Evolutionary conservation across 805 yeast species (phyloP), one percentile per base, ranked within the genome.

Genomic region (Scheffersomyces ergatensis): DNA sequence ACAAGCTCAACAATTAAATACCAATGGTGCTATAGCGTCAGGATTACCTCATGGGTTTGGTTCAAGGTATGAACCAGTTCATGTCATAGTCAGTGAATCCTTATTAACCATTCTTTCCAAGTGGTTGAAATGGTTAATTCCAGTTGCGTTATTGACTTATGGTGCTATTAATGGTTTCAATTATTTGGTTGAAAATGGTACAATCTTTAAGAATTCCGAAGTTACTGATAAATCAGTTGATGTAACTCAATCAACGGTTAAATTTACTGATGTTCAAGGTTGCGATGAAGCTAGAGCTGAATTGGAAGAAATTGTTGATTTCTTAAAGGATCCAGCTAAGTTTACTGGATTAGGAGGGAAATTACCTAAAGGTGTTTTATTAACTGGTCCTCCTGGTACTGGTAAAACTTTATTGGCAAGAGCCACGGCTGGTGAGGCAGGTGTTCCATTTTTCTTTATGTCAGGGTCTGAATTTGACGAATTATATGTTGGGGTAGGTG

Each of bases 361-460:
- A 63, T 74, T 93, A 54, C 98, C 99, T 43, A 93, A 92, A 62
- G 99, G 99, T 73, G 96, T 93, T 5, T 70, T 93, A 44, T 73
- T 92, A 49, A 93, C 98, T 11, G 99, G 99, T 34, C 99, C 99
- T 29, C 99, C 99, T 32, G 99, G 99, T 67, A 92, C 99, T 5
- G 99, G 99, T 78, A 92, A 93, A 63, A 93, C 99, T 1, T 72
- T 92, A 50, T 77, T 93, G 48, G 98, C 98, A 0, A 81, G 98
- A 54, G 98, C 99, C 21, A 95, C 97, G 23, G 99, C 99, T 6
- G 98, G 98, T 48, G 98, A 92, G 66, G 98, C 99, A 5, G 98
- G 96, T 41, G 98, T 93, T 18, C 99, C 98, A 33, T 93, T 93
- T 60, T 92, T 90, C 67, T 92, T 92, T 65, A 92, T 93, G 97